Conservation (phyloP, 106 monocot species). For the Dioscorea alata region DNA sequence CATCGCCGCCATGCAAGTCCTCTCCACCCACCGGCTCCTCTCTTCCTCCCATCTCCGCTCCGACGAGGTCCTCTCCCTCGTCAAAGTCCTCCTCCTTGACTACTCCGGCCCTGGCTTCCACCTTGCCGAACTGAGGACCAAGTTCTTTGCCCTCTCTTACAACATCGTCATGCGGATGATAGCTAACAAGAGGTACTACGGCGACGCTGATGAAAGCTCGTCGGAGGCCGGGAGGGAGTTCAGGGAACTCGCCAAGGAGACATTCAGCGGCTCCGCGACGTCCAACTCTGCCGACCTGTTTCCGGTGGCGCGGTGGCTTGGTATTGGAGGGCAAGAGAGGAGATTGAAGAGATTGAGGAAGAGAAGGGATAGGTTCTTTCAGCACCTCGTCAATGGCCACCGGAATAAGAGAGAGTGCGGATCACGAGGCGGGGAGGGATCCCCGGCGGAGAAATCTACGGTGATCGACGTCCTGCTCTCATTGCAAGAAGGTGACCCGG, state of each 20-base stretch:
- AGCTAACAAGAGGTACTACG: conserved; percentile 6
- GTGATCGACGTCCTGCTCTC: neutral
- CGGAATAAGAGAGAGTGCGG: neutral
- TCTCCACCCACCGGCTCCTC: neutral
- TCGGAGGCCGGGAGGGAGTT: neutral
- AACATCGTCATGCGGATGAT: conserved; percentile 7
- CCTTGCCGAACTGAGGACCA: neutral
- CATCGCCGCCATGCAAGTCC: conserved; percentile 4
- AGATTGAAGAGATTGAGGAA: neutral
- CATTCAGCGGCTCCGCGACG: neutral
- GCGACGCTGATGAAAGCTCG: neutral
- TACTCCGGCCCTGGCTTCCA: neutral
- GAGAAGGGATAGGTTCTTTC: conserved; percentile 2
- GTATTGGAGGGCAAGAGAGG: neutral
- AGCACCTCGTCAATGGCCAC: conserved; percentile 4
- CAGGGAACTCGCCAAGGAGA: neutral
- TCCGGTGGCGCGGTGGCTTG: neutral
- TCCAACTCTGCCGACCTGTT: conserved; percentile 8
- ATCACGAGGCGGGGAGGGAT: neutral
- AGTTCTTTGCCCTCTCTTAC: neutral
- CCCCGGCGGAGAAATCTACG: neutral
- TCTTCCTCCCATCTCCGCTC: neutral
- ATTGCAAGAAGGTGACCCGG: neutral
- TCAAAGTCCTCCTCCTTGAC: neutral
- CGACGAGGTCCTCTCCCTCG: conserved; percentile 1